Evolutionary conservation across 208 protist genomes (phyloP), one percentile per base, ranked within the genome.

Genomic region (Trypanosoma congolense): DNA sequence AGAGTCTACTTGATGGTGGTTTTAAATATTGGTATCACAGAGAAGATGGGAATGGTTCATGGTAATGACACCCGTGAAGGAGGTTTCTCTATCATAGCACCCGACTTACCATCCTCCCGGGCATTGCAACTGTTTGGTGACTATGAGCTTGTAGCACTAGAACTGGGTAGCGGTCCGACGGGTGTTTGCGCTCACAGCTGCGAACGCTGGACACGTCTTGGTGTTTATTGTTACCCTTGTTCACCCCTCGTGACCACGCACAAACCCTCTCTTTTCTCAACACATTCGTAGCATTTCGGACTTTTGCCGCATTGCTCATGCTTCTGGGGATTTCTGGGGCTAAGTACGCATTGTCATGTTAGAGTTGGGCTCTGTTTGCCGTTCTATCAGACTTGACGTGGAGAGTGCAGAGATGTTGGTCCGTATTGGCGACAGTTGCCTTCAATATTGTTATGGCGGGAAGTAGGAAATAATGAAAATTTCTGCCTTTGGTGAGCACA

Each of bases 1-100:
- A 80, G 73, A 43, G 80, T 64, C 45, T 90, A 79, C 56, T 82
- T 78, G 19, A 61, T 73, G 0, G 61, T 87, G 31, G 36, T 61
- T 31, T 22, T 68, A 1, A 46, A 61, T 25, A 18, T 41, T 55
- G 28, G 19, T 19, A 38, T 44, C 14, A 28, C 43, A 25, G 26
- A 35, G 10, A 56, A 35, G 10, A 4, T 4, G 16, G 50, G 48
- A 26, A 35, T 21, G 16, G 22, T 14, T 41, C 14, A 18, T n/a
- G 16, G 0, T 42, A 12, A 50, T 41, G 29, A 31, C 31, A 29
- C 53, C 0, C 10, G 29, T 30, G 68, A 72, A 41, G 45, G 70
- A n/a, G 33, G 57, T 2, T 42, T 75, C 16, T 65, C 70, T 0
- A 81, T 71, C 64, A 73, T 65, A 2, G 65, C 87, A 25, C 77